These are phyloP conservation scores for Linnemannia elongata DNA, from an alignment of 192 early-diverging fungal species.

Conservation along the genomic window DNA sequence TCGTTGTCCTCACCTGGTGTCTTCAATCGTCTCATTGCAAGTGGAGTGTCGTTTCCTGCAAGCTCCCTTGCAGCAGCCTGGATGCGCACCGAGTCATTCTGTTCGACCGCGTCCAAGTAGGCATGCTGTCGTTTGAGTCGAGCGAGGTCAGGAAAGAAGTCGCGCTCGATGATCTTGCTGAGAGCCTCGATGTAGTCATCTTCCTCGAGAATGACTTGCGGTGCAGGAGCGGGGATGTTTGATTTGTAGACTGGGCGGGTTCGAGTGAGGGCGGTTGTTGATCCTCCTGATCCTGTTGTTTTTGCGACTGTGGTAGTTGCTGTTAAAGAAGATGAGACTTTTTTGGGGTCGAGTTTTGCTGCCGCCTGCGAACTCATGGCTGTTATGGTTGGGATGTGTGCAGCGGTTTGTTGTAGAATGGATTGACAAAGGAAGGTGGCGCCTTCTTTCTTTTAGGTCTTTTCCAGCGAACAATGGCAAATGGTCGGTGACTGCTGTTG, in stretches of 20 bases:
- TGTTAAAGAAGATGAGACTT: background rate
- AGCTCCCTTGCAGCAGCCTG: slow-evolving; percentile 46
- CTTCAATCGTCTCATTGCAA: slow-evolving; percentile 28
- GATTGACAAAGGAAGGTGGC: background rate
- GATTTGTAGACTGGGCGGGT: slow-evolving; percentile 29
- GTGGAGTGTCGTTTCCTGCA: slow-evolving; percentile 54
- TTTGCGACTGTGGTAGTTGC: background rate
- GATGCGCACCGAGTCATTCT: slow-evolving; percentile 53
- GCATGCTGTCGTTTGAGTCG: slow-evolving; percentile 67
- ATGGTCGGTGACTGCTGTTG: too few relatives aligned
- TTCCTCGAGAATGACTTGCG: slow-evolving; percentile 75
- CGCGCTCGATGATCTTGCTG: slow-evolving; percentile 83
- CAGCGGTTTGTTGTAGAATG: background rate
- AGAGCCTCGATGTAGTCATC: slow-evolving; percentile 83
- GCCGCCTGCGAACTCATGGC: background rate
- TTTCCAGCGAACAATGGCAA: too few relatives aligned
- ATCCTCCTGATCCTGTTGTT: background rate
- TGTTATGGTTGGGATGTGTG: background rate
- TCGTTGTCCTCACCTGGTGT: slow-evolving; percentile 40
- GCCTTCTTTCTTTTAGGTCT: too few relatives aligned
- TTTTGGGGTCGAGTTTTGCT: background rate
- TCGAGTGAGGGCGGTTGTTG: slow-evolving; percentile 4
- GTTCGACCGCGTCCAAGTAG: slow-evolving; percentile 56
- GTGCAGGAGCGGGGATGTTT: slow-evolving; percentile 39
- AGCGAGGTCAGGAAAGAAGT: slow-evolving; percentile 84